Base-by-base conservation (phyloP, 2,329 filamentous ascomycete species). In the Botryotinia calthae region DNA sequence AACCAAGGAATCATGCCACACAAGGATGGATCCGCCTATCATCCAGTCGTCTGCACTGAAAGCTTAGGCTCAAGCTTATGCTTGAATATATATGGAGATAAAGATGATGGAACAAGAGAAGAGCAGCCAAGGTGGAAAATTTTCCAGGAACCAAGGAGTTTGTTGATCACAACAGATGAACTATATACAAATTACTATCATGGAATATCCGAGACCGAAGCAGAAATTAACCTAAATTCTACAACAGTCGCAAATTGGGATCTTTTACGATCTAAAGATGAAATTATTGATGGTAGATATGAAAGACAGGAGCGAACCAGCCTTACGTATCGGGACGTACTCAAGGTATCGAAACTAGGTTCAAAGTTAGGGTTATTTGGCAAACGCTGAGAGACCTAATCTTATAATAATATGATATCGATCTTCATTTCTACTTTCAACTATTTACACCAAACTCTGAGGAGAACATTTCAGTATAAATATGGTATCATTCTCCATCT, bases 1-100 rank as follows among this genome's bases (percentile, higher is more conserved):
- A 93, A 93, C 2, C 89, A 97, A 75, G 95, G 95, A n/a, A 98
- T 98, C 76, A 97, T 98, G 93, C 91, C 95, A 64, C 95, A 98
- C 81, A 96, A 98, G 85, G 95, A 99, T 81, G 96, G 95, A 2
- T 84, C 88, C 14, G 93, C 95, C 16, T 99, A 99, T 81, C 88
- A 92, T 80, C 92, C 92, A 1, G 89, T 97, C 22, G 95, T 98
- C 20, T 96, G 94, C 76, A 98, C 96, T 2, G 91, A 98, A 75
- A 97, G 93, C 82, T 84, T 99, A 12, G 93, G 93, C 0, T 89
- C 89, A 16, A 89, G 89, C 65, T 84, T 97, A 14, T 93, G 95
- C 73, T 85, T 98, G 69, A 91, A 97, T 77, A 84, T 98, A 22
- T 90, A 92, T 80, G 85, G 86, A 77, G 91, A 87, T 81, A 89